phyloP scores from a whole-genome alignment of 1,139 yeast species.

The Magnusiomyces starmeri region DNA sequence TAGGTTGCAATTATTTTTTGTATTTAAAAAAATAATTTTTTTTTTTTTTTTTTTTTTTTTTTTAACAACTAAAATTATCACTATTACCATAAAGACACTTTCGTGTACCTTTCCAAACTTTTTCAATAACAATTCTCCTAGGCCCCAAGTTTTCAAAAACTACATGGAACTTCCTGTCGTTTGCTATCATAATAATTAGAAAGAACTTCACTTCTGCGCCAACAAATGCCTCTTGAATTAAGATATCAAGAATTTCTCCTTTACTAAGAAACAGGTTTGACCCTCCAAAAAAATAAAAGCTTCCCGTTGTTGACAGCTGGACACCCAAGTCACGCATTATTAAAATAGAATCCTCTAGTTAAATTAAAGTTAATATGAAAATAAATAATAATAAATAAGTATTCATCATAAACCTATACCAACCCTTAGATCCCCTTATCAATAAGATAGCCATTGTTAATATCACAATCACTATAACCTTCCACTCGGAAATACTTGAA shows the following conservation, averaged over 20 bases:
- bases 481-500: background rate
- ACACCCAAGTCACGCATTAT: constrained; percentile 30
- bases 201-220: constrained; percentile 50
- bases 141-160: constrained; percentile 38
- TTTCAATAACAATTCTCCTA: constrained; percentile 22
- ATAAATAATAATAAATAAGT: background rate
- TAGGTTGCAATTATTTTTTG: too few relatives aligned
- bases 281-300: constrained; percentile 19
- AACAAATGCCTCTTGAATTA: constrained; percentile 54
- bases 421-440: background rate
- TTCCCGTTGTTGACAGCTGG: constrained; percentile 26
- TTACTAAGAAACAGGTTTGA: constrained; percentile 40
- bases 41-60: background rate
- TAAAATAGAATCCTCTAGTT: constrained; percentile 21
- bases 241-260: constrained; percentile 45
- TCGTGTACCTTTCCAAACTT: constrained; percentile 25
- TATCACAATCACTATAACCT: background rate
- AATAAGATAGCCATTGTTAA: background rate
- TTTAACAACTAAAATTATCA: too few relatives aligned
- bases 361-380: background rate
- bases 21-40: background rate
- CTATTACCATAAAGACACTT: constrained; percentile 18
- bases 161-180: constrained; percentile 34
- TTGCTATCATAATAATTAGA: constrained; percentile 43
- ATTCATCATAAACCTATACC: background rate